Base-by-base conservation (phyloP, 306 rosid genomes). In the Sicyos edulis region DNA sequence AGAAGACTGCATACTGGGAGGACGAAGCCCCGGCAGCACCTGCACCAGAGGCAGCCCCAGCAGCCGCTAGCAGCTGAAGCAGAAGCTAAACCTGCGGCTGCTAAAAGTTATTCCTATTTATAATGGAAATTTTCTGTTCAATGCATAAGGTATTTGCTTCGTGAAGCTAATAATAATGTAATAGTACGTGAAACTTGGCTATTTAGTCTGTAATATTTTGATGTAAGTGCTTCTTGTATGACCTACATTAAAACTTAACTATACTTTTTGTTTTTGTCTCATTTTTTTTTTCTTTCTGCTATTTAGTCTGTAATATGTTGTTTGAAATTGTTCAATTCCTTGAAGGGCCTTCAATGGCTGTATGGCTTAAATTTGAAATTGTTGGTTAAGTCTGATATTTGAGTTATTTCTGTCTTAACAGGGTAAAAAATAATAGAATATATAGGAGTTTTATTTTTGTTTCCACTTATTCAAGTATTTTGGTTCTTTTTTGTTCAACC, bases 1-100 rank as follows among this genome's bases (percentile, higher is more conserved):
- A 92, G 91, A 87, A 88, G 73, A 92, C 96, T 42, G 78, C 87
- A 61, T 90, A 78, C 74, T 90, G 96, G 96, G 96, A 82, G 54
- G 86, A 80, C 0, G 89, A 85, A 47, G 87, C 77, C 57, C 21
- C 72, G 0, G 57, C 57, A 47, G 42, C 72, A 68, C 4, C 72
- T 1, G 72, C 72, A 49, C 66, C 21, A 6, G 77, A 17, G 16
- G 52, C 40, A 49, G 84, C 76, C 11, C 26, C 69, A 14, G 55
- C 81, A 5, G 61, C 44, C 14, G 53, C 53, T 14, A 0, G 70
- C 70, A 45, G 75, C 47, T 54, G 77, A 54, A 16, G 51, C 12
- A 40, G 51, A 61, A 63, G 76, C 76, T 13, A 59, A 78, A 53
- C 70, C 74, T 81, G 63, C 79, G 70, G 90, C 77, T 53, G 85